Evolutionary conservation across 176 grass and related monocot species (phyloP).

Genomic region (Musa schizocarpa): DNA sequence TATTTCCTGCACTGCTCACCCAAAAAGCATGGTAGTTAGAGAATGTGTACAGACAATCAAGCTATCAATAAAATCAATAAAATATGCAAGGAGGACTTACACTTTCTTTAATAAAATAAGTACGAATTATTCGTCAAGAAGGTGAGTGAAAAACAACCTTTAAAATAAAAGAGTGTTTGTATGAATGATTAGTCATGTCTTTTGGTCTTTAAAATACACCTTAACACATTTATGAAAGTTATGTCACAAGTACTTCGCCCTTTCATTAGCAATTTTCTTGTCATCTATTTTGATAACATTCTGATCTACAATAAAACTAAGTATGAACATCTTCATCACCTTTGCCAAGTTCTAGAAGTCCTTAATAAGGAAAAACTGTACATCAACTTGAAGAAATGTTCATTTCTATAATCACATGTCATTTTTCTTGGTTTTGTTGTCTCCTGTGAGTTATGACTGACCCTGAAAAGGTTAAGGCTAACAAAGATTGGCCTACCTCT

Average conservation of each 20-base stretch:
- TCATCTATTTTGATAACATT: too few relatives aligned
- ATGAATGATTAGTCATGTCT: background rate
- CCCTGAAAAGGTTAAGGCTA: background rate
- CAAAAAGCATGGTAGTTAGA: background rate
- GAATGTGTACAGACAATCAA: background rate
- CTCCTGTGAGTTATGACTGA: background rate
- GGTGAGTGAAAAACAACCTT: background rate
- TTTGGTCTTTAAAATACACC: too few relatives aligned
- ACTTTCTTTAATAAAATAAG: too few relatives aligned
- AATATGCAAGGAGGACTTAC: too few relatives aligned
- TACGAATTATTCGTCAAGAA: background rate
- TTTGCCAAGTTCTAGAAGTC: background rate
- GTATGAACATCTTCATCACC: background rate
- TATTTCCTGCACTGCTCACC: background rate
- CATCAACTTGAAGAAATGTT: background rate
- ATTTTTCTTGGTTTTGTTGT: background rate
- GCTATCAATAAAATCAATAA: background rate
- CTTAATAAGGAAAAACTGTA: background rate
- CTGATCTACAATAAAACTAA: background rate
- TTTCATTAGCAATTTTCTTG: too few relatives aligned
- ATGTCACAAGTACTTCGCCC: too few relatives aligned
- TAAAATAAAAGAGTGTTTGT: background rate
- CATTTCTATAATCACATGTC: background rate
- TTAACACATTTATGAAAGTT: too few relatives aligned
- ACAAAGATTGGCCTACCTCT: background rate